These are phyloP conservation scores for Termitomyces sp. DNA, from an alignment of 768 basidiomycete genomes.

Conservation along the genomic window DNA sequence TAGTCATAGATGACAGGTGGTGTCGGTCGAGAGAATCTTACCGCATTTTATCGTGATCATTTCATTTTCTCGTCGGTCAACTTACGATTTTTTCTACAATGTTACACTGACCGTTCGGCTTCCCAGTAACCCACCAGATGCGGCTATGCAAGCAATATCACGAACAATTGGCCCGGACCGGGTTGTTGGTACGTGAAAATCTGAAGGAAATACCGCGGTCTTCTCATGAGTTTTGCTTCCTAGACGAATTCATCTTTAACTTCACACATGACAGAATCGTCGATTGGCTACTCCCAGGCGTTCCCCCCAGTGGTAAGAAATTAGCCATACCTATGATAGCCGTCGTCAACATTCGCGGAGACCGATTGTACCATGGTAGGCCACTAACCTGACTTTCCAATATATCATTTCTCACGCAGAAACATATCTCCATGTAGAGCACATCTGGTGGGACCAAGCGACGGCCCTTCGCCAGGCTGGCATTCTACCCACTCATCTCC, in stretches of 20 bases:
- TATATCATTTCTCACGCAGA: background rate
- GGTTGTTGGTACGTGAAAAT: slow-evolving; percentile 37
- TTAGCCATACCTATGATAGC: slow-evolving; percentile 51
- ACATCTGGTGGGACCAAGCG: slow-evolving; percentile 45
- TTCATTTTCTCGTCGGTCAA: slow-evolving; percentile 47
- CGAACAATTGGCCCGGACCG: slow-evolving; percentile 50
- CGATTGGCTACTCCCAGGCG: slow-evolving; percentile 50
- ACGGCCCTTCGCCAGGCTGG: slow-evolving; percentile 35
- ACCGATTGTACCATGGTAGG: slow-evolving; percentile 34
- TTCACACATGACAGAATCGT: slow-evolving; percentile 41
- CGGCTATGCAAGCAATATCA: slow-evolving; percentile 41
- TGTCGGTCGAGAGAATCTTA: slow-evolving; percentile 45
- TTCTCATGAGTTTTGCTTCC: background rate
- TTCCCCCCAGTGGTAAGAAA: slow-evolving; percentile 49
- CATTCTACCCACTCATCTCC: slow-evolving; percentile 31
- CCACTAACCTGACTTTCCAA: background rate
- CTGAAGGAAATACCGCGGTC: background rate
- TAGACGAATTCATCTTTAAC: slow-evolving; percentile 51
- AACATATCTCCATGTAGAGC: slow-evolving; percentile 24
- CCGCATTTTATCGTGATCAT: slow-evolving; percentile 54
- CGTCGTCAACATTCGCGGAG: slow-evolving; percentile 49
- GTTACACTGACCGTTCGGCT: background rate
- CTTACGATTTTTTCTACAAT: background rate
- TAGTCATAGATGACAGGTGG: slow-evolving; percentile 51
- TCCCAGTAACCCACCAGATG: slow-evolving; percentile 46